Base-by-base conservation (phyloP, 768 basidiomycete species). In the Russula earlei region DNA sequence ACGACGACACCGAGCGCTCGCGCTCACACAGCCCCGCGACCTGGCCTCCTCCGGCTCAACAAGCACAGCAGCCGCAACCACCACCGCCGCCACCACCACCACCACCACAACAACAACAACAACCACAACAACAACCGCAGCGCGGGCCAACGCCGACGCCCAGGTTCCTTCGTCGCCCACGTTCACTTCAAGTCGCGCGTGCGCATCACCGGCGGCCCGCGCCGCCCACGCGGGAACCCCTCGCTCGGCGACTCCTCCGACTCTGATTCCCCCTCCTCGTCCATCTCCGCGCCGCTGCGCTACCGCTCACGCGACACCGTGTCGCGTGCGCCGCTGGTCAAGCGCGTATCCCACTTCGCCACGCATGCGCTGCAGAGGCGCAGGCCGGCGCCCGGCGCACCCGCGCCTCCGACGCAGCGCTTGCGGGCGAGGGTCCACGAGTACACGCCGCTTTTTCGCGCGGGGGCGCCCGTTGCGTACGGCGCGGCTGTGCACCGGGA, bases 201-300 rank as follows among this genome's bases (percentile, higher is more conserved):
- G 31, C 82, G 87, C 62, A 89, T 89, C 59, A 79, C 85, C 3
- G 84, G 84, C 15, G 87, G 87, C 19, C 64, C 87, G 33, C 76
- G 76, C 44, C 75, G 74, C 27, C 75, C 75, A 61, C 74, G 74
- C 20, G 70, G 69, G 49, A 54, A 34, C 33, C 55, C 14, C 45
- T n/a, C 55, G 4, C 25, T 46, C 37, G 56, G 36, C 42, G 60
- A 52, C 46, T 54, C 65, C 53, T 53, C 43, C 55, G 59, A 49
- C 22, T 59, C 56, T 6, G 51, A 49, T 24, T 69, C 67, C 1
- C 78, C 77, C 4, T 88, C 87, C 4, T 90, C 88, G 3, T 89
- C 87, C 38, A 84, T 91, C 59, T 91, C 88, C 37, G 89, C 78
- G 1, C 90, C 89, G 17, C 74, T 91, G 22, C 85, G 82, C 46